phyloP scores from a whole-genome alignment of 2,329 filamentous ascomycete species.

The Venturiaceae sp. region DNA sequence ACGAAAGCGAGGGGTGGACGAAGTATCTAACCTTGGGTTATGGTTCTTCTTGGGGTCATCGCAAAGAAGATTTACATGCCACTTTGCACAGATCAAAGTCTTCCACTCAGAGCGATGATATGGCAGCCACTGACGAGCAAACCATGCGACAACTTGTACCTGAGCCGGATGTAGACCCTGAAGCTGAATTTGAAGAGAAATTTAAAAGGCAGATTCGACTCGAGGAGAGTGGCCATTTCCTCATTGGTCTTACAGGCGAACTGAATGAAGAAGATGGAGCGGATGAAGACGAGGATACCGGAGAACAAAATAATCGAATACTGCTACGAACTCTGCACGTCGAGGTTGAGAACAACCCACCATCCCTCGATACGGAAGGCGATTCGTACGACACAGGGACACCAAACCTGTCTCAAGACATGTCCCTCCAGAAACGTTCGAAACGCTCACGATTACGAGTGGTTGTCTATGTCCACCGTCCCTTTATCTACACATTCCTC shows the following conservation, averaged over 20 bases:
- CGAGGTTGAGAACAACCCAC: slow-evolving; percentile 42
- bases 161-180: slow-evolving; percentile 22
- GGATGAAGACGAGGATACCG: slow-evolving; percentile 17
- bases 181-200: slow-evolving; percentile 46
- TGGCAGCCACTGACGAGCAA: slow-evolving; percentile 7
- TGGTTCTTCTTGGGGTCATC: slow-evolving; percentile 25
- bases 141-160: slow-evolving; percentile 26
- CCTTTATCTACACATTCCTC: slow-evolving; percentile 70
- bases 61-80: not conserved
- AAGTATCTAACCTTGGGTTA: slow-evolving; percentile 43
- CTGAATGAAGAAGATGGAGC: slow-evolving; percentile 45
- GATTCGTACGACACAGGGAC: not conserved
- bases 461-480: slow-evolving; percentile 61
- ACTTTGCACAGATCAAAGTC: slow-evolving; percentile 16
- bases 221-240: slow-evolving; percentile 46
- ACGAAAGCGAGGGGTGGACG: slow-evolving; percentile 37
- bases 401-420: not conserved
- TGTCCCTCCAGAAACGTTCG: slow-evolving; percentile 8
- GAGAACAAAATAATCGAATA: slow-evolving; percentile 38
- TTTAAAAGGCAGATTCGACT: slow-evolving; percentile 41
- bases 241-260: slow-evolving; percentile 60
- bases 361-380: slow-evolving; percentile 2
- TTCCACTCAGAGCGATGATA: not conserved
- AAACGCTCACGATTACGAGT: slow-evolving; percentile 43
- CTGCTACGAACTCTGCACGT: slow-evolving; percentile 58